A percentile compares a stretch with the other conserved stretches of the same genome.
These are phyloP conservation scores for Fragaria iinumae DNA, from an alignment of 306 rosid genomes.

Conservation along the genomic window DNA sequence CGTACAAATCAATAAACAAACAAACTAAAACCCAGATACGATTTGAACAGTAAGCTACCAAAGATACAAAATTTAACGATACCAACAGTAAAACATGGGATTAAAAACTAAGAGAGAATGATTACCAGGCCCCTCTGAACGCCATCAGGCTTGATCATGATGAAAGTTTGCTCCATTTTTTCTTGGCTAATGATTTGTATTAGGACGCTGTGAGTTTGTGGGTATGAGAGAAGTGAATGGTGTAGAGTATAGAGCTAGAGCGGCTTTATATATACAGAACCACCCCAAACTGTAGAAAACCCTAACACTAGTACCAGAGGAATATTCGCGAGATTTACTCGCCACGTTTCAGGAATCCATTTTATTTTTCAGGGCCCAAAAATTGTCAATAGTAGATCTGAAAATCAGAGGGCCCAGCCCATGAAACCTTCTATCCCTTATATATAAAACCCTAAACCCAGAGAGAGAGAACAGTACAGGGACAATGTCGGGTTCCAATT, in stretches of 20 bases:
- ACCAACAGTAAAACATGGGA: background rate
- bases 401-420: no score
- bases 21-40: conserved; percentile 14
- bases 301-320: conserved; percentile 23
- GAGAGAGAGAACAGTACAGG: conserved; percentile 4
- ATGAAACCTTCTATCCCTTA: no score
- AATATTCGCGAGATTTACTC: conserved; percentile 28
- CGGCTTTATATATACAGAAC: conserved; percentile 11
- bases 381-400: no score
- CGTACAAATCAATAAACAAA: background rate
- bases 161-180: conserved; percentile 77
- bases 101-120: background rate
- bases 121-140: conserved; percentile 84
- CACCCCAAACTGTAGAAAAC: conserved; percentile 5
- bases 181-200: background rate
- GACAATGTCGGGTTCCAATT: conserved; percentile 61
- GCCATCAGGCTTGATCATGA: conserved; percentile 94
- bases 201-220: background rate
- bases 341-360: background rate
- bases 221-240: background rate
- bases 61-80: background rate
- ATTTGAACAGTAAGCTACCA: background rate
- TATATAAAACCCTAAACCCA: no score
- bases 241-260: background rate
- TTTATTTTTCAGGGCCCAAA: no score